phyloP scores from a whole-genome alignment of 2,329 filamentous ascomycete species.

The Microdochium bolleyi region DNA sequence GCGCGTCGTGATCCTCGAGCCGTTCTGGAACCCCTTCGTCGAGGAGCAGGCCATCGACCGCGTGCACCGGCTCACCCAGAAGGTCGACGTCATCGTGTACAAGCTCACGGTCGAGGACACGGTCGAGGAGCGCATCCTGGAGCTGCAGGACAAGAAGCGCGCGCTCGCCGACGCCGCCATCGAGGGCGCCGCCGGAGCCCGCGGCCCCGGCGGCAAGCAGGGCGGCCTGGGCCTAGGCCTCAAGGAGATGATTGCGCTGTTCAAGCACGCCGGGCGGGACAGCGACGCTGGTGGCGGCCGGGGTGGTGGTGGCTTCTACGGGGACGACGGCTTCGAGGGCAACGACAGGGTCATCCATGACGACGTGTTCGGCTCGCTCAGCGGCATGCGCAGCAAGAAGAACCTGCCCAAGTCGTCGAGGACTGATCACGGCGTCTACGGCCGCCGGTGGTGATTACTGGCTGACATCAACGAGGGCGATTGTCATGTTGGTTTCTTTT shows the following conservation, averaged over 20 bases:
- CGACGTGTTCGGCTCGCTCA: constrained; percentile 14
- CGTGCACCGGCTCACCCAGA: constrained; percentile 96
- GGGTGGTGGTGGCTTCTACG: too few relatives aligned
- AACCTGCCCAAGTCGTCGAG: constrained; percentile 11
- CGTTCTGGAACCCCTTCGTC: constrained; percentile 99
- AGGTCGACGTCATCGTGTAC: constrained; percentile 88
- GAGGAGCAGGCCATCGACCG: constrained; percentile 99
- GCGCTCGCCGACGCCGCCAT: constrained; percentile 87
- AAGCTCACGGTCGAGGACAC: constrained; percentile 81
- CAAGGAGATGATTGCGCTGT: constrained; percentile 88
- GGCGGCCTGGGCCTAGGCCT: constrained; percentile 76
- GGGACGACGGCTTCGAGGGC: constrained; percentile 10
- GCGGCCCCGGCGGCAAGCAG: constrained; percentile 34
- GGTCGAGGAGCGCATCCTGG: constrained; percentile 92
- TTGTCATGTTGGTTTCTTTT: too few relatives aligned
- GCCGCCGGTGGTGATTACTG: constrained; percentile 32
- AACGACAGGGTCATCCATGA: constrained; percentile 7
- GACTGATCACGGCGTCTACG: constrained; percentile 30
- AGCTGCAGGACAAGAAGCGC: constrained; percentile 88
- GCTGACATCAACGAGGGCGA: too few relatives aligned
- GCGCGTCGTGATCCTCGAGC: constrained; percentile 89
- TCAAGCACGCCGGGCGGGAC: constrained; percentile 55
- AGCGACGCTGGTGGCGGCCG: constrained; percentile 35
- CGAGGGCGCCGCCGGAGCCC: constrained; percentile 59
- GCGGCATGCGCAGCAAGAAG: constrained; percentile 13